Conservation (phyloP, 73 alveolate species). For the Breviolum minutum region DNA sequence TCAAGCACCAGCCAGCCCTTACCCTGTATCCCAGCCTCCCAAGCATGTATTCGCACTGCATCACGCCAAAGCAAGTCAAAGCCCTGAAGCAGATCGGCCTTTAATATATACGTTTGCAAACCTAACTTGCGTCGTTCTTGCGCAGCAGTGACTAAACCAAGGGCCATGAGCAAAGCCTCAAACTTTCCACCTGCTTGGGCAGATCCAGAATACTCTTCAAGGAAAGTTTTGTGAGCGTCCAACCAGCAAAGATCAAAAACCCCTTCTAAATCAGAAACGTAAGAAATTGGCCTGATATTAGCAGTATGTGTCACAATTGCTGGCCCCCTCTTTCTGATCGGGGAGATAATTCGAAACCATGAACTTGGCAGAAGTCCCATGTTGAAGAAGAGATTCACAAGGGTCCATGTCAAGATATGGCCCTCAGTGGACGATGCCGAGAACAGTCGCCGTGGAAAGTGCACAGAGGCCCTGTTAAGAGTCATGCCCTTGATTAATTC, state of each 20-base stretch:
- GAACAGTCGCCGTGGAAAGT: no score
- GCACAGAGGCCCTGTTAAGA: no score
- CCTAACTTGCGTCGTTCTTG: not conserved
- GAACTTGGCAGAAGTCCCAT: no score
- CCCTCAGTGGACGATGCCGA: no score
- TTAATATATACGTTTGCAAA: not conserved
- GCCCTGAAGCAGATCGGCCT: constrained; percentile 11
- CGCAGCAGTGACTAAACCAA: not conserved
- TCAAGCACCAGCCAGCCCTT: not conserved
- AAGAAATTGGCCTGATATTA: not conserved
- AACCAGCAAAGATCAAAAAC: not conserved
- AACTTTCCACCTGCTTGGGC: not conserved
- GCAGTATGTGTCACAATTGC: not conserved
- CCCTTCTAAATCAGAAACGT: not conserved
- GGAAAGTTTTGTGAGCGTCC: not conserved
- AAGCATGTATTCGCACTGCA: not conserved
- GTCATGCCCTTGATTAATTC: no score
- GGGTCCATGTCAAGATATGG: no score
- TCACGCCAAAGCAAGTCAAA: constrained; percentile 5
- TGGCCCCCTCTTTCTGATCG: not conserved
- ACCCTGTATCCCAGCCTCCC: not conserved
- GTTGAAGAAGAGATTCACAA: no score
- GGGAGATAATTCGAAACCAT: no score
- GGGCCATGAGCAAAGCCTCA: not conserved
- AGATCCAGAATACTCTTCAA: not conserved